Base-by-base conservation (phyloP, 1,139 yeast species). In the Candida pseudoviswanathii region DNA sequence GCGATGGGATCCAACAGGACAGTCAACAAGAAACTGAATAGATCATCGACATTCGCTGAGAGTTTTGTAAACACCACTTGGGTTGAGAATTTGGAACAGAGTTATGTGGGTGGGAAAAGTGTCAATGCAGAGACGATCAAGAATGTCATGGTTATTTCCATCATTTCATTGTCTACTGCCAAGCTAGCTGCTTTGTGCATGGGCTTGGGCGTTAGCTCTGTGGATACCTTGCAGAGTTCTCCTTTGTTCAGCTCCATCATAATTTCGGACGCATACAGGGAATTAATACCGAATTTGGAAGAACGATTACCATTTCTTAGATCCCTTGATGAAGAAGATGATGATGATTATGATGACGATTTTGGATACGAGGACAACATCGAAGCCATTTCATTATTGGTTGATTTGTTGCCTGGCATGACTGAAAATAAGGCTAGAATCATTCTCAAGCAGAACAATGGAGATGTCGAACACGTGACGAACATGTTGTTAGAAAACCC, bases 401-500 rank as follows among this genome's bases (percentile, higher is more conserved):
- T 62, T n/a, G 87, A 81, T 40, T 66, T 87, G 48, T 85, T 87
- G 60, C 94, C 94, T 0, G 71, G 73, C 32, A 58, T 86, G 32
- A 68, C 77, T 0, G 61, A 62, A 7, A 66, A 69, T 2, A 78
- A 82, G 61, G 76, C 85, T 0, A 68, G 65, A 9, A 66, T 70
- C 1, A 58, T 86, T 1, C 66, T 90, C 31, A 63, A 66, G 24
- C 72, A 77, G 31, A 67, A 82, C 57, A 72, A 76, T 41, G 70
- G 75, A 26, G 73, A 82, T 49, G 82, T 85, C 0, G 95, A 88
- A 53, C 58, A 64, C 24, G 82, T 82, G 0, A 85, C 89, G 0
- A 75, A 84, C 53, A 62, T 73, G 49, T 59, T 91, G 21, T 70
- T 90, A 34, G 96, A 89, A 54, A 71, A 82, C 49, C 86, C 89